Base-by-base conservation (phyloP, 805 yeast species). In the Hanseniaspora lachancei region DNA sequence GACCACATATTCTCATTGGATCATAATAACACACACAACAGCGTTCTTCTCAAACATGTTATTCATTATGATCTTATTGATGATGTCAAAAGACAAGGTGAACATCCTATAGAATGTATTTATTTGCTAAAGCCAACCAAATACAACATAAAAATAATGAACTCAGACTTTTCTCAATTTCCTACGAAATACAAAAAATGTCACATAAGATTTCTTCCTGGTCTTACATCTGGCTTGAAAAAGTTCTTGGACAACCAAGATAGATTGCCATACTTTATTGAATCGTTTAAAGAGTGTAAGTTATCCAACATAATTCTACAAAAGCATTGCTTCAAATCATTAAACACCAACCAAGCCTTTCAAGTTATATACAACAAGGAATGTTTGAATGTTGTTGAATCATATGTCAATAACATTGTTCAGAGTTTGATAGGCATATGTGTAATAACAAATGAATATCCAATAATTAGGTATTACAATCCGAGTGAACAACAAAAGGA, bases 371-470 rank as follows among this genome's bases (percentile, higher is more conserved):
- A 80, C 67, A 89, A 81, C 63, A 72, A 72, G 32, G 72, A 76
- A 53, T 87, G 93, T 62, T 66, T 70, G 39, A 84, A 80, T 57
- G 70, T 83, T 48, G 82, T 85, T 38, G 73, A 77, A 21, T 73
- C 72, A 35, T 83, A 84, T 57, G 73, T 87, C 16, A 70, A 74
- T 20, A 68, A 68, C 52, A 78, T 85, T 0, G 87, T 91, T 1
- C 71, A 77, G 41, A 67, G 87, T 23, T 72, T 93, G 60, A 79
- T 88, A 34, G 79, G 82, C 60, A 62, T 87, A 24, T 86, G 95
- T 72, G 78, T 85, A 8, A 64, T 84, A 10, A 80, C 93, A 1
- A 95, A 95, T 15, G 97, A 89, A 64, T 86, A 84, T 62, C 98
- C 98, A 2, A 77, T 84, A 46, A 79, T 93, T 21, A 74, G 98